Base-by-base conservation (phyloP, 2,329 filamentous ascomycete species). In the Colletotrichum chrysophilum region DNA sequence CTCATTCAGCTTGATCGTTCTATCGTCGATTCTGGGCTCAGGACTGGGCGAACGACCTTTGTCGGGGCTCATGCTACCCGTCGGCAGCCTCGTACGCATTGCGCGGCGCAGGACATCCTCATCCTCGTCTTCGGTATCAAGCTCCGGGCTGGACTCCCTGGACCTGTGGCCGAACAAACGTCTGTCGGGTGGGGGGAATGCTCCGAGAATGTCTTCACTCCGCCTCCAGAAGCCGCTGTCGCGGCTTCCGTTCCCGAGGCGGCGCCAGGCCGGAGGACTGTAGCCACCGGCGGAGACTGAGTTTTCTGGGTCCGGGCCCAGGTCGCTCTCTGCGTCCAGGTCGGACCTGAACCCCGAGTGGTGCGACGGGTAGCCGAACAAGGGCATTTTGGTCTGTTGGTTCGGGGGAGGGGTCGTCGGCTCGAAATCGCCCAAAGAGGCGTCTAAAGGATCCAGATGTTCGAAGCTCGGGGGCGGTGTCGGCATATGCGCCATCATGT, bases 141-240 rank as follows among this genome's bases (percentile, higher is more conserved):
- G 84, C 38, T 80, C 83, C 14, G 83, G 83, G 36, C 82, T 84
- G 28, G 80, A 82, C 70, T 83, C 81, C 9, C 82, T 75, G 24
- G 74, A 76, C 21, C 64, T 75, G 3, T 43, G 61, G 21, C 32
- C 61, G 34, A 28, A 64, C 34, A 64, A 21, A 0, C 18, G 43
- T 30, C 43, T 70, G 73, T 55, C 38, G 77, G 78, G 71, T 1
- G 78, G 78, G 28, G 89, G 85, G 69, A 87, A 85, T 48, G 87
- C 84, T 74, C 87, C 88, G 56, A 91, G 85, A 12, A 88, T 84
- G 79, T 92, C 89, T n/a, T 81, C 79, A 77, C 88, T 86, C 77
- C 86, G 85, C 79, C 89, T 89, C 89, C 93, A 93, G 82, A 93
- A 92, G 77, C 90, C 89, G 80, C 86, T 90, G 82, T 87, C 90